Evolutionary conservation across 1,284 basidiomycete species (phyloP).

Genomic region (Cutaneotrichosporon sp.): DNA sequence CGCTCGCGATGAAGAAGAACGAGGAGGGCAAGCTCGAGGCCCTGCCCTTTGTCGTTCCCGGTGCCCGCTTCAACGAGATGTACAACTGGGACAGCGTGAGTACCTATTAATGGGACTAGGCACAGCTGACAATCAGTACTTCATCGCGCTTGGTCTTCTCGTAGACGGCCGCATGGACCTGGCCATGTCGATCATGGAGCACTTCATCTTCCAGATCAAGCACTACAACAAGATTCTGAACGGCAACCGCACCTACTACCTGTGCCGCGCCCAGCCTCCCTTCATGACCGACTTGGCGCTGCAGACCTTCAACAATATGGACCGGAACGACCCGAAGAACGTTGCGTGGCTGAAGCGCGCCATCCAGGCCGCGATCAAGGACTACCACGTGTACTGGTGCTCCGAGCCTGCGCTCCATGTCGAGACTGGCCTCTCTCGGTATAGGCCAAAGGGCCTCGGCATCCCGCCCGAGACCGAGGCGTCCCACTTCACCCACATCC

Average conservation of each 20-base stretch:
- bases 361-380: slow-evolving; percentile 95
- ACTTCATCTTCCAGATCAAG: slow-evolving; percentile 98
- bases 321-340: slow-evolving; percentile 66
- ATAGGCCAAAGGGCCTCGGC: slow-evolving; percentile 89
- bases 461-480: slow-evolving; percentile 99
- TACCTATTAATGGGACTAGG: slow-evolving; percentile 10
- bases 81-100: slow-evolving; percentile 51
- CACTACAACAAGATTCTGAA: slow-evolving; percentile 80
- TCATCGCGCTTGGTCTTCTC: slow-evolving; percentile 71
- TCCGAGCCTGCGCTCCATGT: slow-evolving; percentile 88
- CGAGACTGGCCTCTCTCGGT: slow-evolving; percentile 90
- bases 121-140: slow-evolving; percentile 37
- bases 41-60: slow-evolving; percentile 94
- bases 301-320: slow-evolving; percentile 90
- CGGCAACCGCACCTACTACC: slow-evolving; percentile 63
- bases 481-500: slow-evolving; percentile 94
- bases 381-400: slow-evolving; percentile 98
- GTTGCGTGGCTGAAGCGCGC: slow-evolving; percentile 84
- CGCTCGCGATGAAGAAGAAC: slow-evolving; percentile 88
- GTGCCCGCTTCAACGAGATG: slow-evolving; percentile 97
- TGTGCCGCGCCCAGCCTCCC: slow-evolving; percentile 93
- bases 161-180: slow-evolving; percentile 91
- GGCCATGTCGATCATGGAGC: slow-evolving; percentile 96
- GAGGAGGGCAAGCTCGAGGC: slow-evolving; percentile 83
- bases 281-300: slow-evolving; percentile 98